Percentiles rank a stretch among this genome's conserved stretches.
phyloP scores from a whole-genome alignment of 768 basidiomycete species.

The Suillus americanus region DNA sequence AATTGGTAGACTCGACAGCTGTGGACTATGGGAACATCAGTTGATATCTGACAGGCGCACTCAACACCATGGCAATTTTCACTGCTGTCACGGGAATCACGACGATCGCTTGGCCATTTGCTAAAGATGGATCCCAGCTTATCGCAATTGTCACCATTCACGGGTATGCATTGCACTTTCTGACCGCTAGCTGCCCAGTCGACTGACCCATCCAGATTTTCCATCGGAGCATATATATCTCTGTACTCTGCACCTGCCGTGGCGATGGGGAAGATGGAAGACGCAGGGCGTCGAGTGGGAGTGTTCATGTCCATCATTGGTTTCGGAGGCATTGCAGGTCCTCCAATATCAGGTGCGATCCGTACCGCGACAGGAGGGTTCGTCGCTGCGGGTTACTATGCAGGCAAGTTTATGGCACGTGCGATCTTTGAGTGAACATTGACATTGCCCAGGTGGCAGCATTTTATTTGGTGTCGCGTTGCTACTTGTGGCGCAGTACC shows the following conservation, averaged over 20 bases:
- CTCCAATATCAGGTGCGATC: slow-evolving; percentile 75
- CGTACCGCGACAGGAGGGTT: slow-evolving; percentile 50
- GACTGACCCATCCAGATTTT: slow-evolving; percentile 38
- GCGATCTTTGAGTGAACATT: not conserved
- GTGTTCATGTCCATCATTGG: slow-evolving; percentile 62
- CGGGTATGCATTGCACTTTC: slow-evolving; percentile 44
- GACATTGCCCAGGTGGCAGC: slow-evolving; percentile 30
- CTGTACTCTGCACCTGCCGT: slow-evolving; percentile 58
- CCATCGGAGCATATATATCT: slow-evolving; percentile 62
- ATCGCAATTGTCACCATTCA: slow-evolving; percentile 60
- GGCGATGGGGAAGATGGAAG: slow-evolving; percentile 55
- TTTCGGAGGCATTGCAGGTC: slow-evolving; percentile 63
- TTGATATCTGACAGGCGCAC: slow-evolving; percentile 44
- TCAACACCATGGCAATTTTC: slow-evolving; percentile 70
- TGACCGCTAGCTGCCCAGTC: not conserved
- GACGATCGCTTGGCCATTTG: slow-evolving; percentile 74
- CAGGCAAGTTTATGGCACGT: slow-evolving; percentile 24
- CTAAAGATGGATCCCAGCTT: slow-evolving; percentile 40
- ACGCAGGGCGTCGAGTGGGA: slow-evolving; percentile 65
- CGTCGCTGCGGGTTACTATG: slow-evolving; percentile 37
- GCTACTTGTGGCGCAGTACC: slow-evolving; percentile 38
- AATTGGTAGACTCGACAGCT: slow-evolving; percentile 35
- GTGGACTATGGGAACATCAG: not conserved
- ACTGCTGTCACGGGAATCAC: slow-evolving; percentile 53
- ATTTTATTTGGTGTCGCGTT: slow-evolving; percentile 42